Evolutionary conservation across 2,329 filamentous ascomycete species (phyloP).

Genomic region (Claviceps sp.): DNA sequence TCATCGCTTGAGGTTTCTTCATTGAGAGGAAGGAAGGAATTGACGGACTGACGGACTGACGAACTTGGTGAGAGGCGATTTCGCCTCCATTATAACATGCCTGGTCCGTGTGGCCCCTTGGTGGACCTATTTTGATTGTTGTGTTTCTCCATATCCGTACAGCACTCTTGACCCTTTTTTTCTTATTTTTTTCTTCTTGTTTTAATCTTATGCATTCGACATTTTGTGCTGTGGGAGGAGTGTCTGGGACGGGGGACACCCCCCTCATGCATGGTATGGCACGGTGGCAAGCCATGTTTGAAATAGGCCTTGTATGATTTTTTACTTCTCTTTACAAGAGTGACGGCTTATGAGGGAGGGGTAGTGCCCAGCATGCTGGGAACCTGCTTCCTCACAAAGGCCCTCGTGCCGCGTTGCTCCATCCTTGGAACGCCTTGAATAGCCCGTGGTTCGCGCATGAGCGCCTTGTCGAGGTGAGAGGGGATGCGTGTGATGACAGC

Average conservation of each 20-base stretch:
- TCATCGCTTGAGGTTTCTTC: no score
- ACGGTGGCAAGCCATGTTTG: no score
- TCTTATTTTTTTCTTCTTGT: neutral
- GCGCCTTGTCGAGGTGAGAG: conserved; percentile 65
- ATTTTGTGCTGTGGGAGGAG: neutral
- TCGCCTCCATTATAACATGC: no score
- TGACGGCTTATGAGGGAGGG: conserved; percentile 23
- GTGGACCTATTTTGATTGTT: neutral
- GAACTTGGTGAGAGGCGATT: no score
- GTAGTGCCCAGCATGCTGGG: conserved; percentile 32
- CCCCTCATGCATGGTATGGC: neutral
- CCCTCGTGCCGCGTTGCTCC: conserved; percentile 35
- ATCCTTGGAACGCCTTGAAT: conserved; percentile 74
- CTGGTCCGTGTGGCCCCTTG: neutral
- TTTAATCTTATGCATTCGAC: neutral
- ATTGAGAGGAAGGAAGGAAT: no score
- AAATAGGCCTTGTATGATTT: neutral
- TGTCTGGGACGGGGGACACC: neutral
- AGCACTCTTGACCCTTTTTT: neutral
- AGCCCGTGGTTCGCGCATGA: conserved; percentile 86
- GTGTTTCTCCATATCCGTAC: neutral
- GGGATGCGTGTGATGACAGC: conserved; percentile 54
- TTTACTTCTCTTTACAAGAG: conserved; percentile 17
- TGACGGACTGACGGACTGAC: no score
- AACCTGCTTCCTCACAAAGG: conserved; percentile 44